These are phyloP conservation scores for Chrysoporthe cubensis DNA, from an alignment of 2,329 filamentous ascomycete genomes.

Conservation along the genomic window DNA sequence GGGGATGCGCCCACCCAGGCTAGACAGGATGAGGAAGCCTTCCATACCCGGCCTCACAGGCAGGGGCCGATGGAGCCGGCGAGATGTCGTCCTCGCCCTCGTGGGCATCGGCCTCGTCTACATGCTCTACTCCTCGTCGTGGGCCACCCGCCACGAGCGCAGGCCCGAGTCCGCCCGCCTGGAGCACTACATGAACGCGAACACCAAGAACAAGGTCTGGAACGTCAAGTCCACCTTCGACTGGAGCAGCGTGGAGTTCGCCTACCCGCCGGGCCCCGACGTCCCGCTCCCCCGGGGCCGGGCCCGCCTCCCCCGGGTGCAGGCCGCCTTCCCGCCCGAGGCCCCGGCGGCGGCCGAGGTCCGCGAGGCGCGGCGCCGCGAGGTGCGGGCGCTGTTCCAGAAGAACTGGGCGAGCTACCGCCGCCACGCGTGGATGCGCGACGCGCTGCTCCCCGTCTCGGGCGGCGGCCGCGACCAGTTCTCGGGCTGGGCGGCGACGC, in stretches of 20 bases:
- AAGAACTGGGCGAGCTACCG: constrained; percentile 50
- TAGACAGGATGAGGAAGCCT: background rate
- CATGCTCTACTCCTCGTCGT: constrained; percentile 13
- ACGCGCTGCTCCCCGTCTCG: constrained; percentile 51
- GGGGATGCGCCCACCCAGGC: background rate
- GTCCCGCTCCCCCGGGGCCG: constrained; percentile 33
- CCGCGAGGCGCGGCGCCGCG: constrained; percentile 38
- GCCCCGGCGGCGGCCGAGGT: constrained; percentile 30
- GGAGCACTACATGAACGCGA: constrained; percentile 40
- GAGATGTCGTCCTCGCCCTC: constrained; percentile 16
- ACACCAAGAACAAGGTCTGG: constrained; percentile 21
- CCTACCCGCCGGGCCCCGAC: constrained; percentile 34
- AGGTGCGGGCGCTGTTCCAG: constrained; percentile 42
- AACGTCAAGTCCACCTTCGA: constrained; percentile 41
- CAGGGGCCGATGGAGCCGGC: constrained; percentile 14
- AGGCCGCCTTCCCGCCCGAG: constrained; percentile 40
- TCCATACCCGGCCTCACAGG: constrained; percentile 12
- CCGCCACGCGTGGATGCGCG: constrained; percentile 51
- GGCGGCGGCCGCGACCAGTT: constrained; percentile 49
- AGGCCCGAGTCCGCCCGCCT: constrained; percentile 30
- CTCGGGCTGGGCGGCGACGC: constrained; percentile 54
- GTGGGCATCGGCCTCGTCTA: constrained; percentile 23
- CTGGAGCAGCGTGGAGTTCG: constrained; percentile 40
- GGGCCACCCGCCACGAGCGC: background rate
- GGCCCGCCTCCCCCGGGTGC: constrained; percentile 39